Base-by-base conservation (phyloP, 1,284 basidiomycete species). In the Austroboletus niveus region DNA sequence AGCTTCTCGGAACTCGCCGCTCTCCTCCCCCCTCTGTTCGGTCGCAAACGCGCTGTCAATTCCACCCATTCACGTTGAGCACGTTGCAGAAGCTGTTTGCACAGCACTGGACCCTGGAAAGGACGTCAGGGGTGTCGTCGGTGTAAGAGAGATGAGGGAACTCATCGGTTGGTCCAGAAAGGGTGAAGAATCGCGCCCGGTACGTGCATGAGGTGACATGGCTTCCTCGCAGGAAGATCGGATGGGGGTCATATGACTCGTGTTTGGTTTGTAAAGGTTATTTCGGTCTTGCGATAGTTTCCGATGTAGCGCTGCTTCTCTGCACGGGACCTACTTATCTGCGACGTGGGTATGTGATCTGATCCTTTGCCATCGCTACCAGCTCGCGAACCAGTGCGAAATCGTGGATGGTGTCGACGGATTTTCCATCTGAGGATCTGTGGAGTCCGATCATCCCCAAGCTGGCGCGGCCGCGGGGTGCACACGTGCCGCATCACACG, bases 31-130 rank as follows among this genome's bases (percentile, higher is more conserved):
- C 10, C 69, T 85, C 30, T 77, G 85, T 35, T 85, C 91, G 2
- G 72, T 98, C 31, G 84, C 91, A 5, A 85, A 88, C 51, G 84
- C 88, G 22, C 69, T 96, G 53, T 81, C 80, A 11, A 87, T 89
- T 48, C 92, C 88, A 27, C 94, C 97, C 0, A 84, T 99, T 44
- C 96, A 99, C 65, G 92, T 98, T 27, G 96, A 99, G 62, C 94
- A 96, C 54, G 93, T 99, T 36, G 96, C 89, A 2, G 84, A 88
- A 60, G 93, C 94, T 0, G 82, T 94, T 9, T 85, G 85, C 57
- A 70, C 75, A n/a, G 74, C 77, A 34, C 66, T 89, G 53, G 72
- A 75, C 52, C 70, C 73, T 32, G 59, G 69, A 35, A 69, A 70
- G 44, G 75, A 78, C 43, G 71, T 91, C 42, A 71, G 65, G 48